These are phyloP conservation scores for Venturia asperata DNA, from an alignment of 2,329 filamentous ascomycete genomes.

Conservation along the genomic window DNA sequence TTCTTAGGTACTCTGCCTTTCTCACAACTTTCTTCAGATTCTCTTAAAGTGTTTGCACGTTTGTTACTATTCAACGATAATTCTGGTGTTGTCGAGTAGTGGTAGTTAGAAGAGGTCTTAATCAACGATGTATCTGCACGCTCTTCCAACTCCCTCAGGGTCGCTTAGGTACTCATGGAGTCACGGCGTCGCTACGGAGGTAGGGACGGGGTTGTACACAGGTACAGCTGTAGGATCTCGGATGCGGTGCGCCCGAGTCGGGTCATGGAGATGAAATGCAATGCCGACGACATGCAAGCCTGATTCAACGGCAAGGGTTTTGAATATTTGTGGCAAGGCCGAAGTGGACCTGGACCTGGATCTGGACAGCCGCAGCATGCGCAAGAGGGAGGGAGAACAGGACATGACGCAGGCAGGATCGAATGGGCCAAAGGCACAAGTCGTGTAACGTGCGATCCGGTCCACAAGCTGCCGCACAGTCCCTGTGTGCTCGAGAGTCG, in stretches of 20 bases:
- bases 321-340: not conserved
- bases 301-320: not conserved
- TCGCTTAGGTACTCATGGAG: not conserved
- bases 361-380: conserved; percentile 8
- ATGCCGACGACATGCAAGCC: not conserved
- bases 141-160: not conserved
- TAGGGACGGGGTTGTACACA: not conserved
- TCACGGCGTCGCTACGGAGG: not conserved
- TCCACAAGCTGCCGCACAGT: conserved; percentile 1
- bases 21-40: conserved; percentile 4
- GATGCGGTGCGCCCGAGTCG: not conserved
- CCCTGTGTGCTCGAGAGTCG: not conserved
- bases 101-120: not conserved
- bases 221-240: not conserved
- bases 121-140: not conserved
- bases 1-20: not conserved
- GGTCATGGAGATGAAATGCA: not conserved
- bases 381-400: not conserved
- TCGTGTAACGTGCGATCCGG: conserved; percentile 9
- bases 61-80: conserved; percentile 8
- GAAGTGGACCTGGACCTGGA: not conserved
- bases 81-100: not conserved
- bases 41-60: not conserved
- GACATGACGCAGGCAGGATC: not conserved
- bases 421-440: not conserved